phyloP scores from a whole-genome alignment of 1,284 basidiomycete genomes.

The Heterobasidion parviporum region DNA sequence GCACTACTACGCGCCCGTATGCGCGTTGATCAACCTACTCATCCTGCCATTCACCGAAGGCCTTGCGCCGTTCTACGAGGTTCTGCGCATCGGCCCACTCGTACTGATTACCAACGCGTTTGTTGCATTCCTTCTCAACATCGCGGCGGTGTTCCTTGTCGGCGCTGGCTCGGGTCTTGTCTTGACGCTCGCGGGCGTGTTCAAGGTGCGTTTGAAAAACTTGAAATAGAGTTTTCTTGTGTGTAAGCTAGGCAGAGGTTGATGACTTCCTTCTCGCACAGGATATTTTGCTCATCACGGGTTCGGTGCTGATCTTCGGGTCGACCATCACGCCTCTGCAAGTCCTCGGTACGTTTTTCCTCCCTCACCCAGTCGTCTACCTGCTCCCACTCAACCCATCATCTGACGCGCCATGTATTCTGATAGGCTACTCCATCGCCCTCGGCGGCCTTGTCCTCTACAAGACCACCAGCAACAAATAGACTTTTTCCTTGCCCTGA shows the following conservation, averaged over 20 bases:
- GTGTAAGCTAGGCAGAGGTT: slow-evolving; percentile 8
- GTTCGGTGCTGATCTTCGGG: slow-evolving; percentile 82
- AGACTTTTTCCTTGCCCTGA: not conserved
- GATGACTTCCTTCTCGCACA: slow-evolving; percentile 18
- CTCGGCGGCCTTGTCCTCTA: slow-evolving; percentile 75
- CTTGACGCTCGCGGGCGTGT: slow-evolving; percentile 90
- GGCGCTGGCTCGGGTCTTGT: slow-evolving; percentile 83
- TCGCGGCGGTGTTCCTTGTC: slow-evolving; percentile 93
- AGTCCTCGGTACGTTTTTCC: slow-evolving; percentile 59
- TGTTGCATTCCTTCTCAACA: slow-evolving; percentile 87
- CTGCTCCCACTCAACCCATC: not conserved
- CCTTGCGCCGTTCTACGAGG: slow-evolving; percentile 76
- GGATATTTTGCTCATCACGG: slow-evolving; percentile 92
- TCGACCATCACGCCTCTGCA: slow-evolving; percentile 77
- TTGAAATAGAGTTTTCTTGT: not conserved
- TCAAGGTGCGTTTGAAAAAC: slow-evolving; percentile 54
- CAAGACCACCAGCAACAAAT: slow-evolving; percentile 73
- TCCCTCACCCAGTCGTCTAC: not conserved
- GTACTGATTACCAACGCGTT: slow-evolving; percentile 80
- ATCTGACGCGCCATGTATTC: not conserved
- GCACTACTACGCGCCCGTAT: slow-evolving; percentile 96
- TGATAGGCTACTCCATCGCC: slow-evolving; percentile 69
- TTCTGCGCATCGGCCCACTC: slow-evolving; percentile 65
- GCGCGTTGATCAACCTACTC: slow-evolving; percentile 81
- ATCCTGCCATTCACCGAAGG: slow-evolving; percentile 89